phyloP scores from a whole-genome alignment of 305 asterid species.

The Caryopteris hybrid region DNA sequence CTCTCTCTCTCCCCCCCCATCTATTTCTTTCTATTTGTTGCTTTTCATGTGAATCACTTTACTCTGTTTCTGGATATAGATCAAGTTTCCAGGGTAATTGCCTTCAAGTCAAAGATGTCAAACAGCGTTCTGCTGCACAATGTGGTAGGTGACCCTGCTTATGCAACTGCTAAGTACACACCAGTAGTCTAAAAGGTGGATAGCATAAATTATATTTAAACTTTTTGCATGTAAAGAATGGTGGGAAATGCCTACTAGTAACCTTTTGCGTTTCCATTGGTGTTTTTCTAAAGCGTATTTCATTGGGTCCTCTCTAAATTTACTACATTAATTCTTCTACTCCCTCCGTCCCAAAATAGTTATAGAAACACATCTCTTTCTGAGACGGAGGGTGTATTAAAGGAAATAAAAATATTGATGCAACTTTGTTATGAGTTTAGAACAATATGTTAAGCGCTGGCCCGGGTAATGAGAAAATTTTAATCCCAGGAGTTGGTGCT shows the following conservation, averaged over 20 bases:
- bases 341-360: too few relatives aligned
- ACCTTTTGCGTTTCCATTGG: background rate
- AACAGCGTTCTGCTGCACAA: slow-evolving; percentile 63
- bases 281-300: background rate
- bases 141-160: slow-evolving; percentile 58
- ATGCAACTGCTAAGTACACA: background rate
- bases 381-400: too few relatives aligned
- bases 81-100: slow-evolving; percentile 92
- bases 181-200: background rate
- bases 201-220: background rate
- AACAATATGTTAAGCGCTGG: background rate
- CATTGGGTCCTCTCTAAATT: background rate
- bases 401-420: background rate
- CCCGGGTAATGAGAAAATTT: background rate
- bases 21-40: background rate
- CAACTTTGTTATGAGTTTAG: background rate
- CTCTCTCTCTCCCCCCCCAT: background rate
- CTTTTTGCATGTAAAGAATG: background rate
- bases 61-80: slow-evolving; percentile 29
- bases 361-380: too few relatives aligned
- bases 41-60: background rate
- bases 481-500: slow-evolving; percentile 36
- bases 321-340: background rate
- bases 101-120: slow-evolving; percentile 56
- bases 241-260: background rate